These are phyloP conservation scores for Ascochyta fabae DNA, from an alignment of 2,329 filamentous ascomycete species.

Conservation along the genomic window DNA sequence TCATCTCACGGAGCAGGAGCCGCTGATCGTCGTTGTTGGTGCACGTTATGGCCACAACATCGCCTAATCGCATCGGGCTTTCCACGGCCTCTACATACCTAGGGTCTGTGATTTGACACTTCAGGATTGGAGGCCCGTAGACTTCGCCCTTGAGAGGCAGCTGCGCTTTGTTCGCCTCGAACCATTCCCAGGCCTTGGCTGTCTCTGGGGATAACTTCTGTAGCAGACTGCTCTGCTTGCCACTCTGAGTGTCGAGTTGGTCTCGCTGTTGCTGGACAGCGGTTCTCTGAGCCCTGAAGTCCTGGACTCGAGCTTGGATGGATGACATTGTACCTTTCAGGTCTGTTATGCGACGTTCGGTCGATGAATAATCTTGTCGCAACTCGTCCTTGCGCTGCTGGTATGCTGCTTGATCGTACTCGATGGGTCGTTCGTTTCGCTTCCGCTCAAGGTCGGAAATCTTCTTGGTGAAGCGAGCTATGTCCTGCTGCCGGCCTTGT, in stretches of 20 bases:
- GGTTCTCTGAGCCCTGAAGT: slow-evolving; percentile 40
- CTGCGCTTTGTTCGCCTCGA: slow-evolving; percentile 68
- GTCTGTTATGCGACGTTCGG: slow-evolving; percentile 52
- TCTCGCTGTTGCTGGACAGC: slow-evolving; percentile 18
- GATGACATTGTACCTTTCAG: slow-evolving; percentile 50
- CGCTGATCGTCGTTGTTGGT: slow-evolving; percentile 79
- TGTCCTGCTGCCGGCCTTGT: slow-evolving; percentile 45
- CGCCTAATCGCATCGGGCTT: slow-evolving; percentile 58
- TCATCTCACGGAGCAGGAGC: slow-evolving; percentile 71
- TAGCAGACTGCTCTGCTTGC: slow-evolving; percentile 64
- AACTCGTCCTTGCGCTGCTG: slow-evolving; percentile 75
- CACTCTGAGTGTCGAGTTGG: slow-evolving; percentile 45
- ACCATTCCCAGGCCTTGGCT: slow-evolving; percentile 78
- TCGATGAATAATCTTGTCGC: slow-evolving; percentile 55
- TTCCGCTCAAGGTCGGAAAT: slow-evolving; percentile 70
- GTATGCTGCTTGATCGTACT: slow-evolving; percentile 73
- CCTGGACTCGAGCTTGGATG: slow-evolving; percentile 12
- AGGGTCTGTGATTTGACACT: slow-evolving; percentile 78
- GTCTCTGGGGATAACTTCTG: slow-evolving; percentile 67
- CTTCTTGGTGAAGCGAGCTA: slow-evolving; percentile 48
- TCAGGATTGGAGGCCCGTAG: slow-evolving; percentile 80
- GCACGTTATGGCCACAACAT: slow-evolving; percentile 71
- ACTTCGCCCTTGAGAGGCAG: slow-evolving; percentile 74
- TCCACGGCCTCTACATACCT: slow-evolving; percentile 69
- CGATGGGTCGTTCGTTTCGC: slow-evolving; percentile 65